Conservation (phyloP, 2,329 filamentous ascomycete genomes). For the Diaporthe ampelina region DNA sequence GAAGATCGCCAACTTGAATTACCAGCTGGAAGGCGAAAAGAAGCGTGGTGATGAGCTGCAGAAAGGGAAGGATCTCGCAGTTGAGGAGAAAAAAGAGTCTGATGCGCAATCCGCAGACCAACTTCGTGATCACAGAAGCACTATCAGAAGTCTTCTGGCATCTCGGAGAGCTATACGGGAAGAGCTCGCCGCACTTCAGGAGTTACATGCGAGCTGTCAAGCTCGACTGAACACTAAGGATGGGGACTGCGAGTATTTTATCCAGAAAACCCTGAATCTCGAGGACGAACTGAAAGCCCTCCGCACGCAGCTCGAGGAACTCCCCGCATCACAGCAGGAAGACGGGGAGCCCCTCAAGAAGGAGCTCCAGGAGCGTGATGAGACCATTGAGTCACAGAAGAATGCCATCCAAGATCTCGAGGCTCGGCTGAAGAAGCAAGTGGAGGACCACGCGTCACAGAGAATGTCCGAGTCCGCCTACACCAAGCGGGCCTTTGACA, state of each 20-base stretch:
- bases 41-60: not conserved
- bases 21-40: not conserved
- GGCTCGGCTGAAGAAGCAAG: not conserved
- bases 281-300: not conserved
- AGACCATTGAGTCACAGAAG: not conserved
- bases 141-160: no score
- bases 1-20: not conserved
- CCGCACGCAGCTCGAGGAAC: not conserved
- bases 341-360: not conserved
- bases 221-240: not conserved
- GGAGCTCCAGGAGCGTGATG: slow-evolving; percentile 1
- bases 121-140: not conserved
- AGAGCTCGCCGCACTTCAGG: not conserved
- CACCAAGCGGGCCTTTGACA: not conserved
- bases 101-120: not conserved
- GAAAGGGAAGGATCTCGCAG: not conserved
- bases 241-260: not conserved
- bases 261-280: not conserved
- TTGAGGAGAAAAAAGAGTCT: not conserved
- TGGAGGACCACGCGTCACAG: not conserved
- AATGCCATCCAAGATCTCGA: not conserved
- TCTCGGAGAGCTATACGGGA: not conserved
- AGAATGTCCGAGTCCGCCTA: no score
- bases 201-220: not conserved
- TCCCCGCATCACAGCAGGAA: not conserved